A percentile compares a stretch with the other conserved stretches of the same genome.
These are phyloP conservation scores for Exophiala bonariae DNA, from an alignment of 2,329 filamentous ascomycete species.

Conservation along the genomic window DNA sequence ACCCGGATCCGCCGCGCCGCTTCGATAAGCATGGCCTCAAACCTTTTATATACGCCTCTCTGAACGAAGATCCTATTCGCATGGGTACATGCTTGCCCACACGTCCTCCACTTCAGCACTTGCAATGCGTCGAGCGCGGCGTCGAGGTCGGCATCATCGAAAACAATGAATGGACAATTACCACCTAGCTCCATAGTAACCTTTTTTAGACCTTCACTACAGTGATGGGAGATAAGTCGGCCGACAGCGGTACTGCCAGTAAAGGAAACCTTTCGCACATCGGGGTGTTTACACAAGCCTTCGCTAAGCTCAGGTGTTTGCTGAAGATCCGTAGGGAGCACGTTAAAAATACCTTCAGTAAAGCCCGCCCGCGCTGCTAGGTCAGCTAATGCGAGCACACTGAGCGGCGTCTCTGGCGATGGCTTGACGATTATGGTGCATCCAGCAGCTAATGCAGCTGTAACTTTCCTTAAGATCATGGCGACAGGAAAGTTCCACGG, in stretches of 20 bases:
- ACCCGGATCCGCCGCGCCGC: slow-evolving; percentile 56
- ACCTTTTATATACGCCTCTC: slow-evolving; percentile 59
- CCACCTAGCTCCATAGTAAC: slow-evolving; percentile 63
- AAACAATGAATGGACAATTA: slow-evolving; percentile 64
- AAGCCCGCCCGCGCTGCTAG: slow-evolving; percentile 56
- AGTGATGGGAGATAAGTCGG: slow-evolving; percentile 60
- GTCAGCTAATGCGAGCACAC: slow-evolving; percentile 63
- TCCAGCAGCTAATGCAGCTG: slow-evolving; percentile 65
- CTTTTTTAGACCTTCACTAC: slow-evolving; percentile 61
- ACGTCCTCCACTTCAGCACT: slow-evolving; percentile 5
- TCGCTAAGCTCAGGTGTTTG: slow-evolving; percentile 39
- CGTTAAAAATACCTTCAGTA: slow-evolving; percentile 58
- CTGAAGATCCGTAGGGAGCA: slow-evolving; percentile 52
- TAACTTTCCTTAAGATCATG: slow-evolving; percentile 67
- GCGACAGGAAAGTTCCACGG: slow-evolving; percentile 73
- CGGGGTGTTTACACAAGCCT: slow-evolving; percentile 55
- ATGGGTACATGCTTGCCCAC: slow-evolving; percentile 49
- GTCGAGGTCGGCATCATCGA: slow-evolving; percentile 62
- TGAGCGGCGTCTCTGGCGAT: slow-evolving; percentile 65
- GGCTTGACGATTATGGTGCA: slow-evolving; percentile 70
- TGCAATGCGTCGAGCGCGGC: slow-evolving; percentile 1
- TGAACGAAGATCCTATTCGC: slow-evolving; percentile 68
- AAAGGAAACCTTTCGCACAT: slow-evolving; percentile 59
- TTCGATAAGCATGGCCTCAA: slow-evolving; percentile 56
- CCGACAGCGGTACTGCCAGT: slow-evolving; percentile 61